Conservation (phyloP, 1,139 yeast genomes). For the Magnusiomyces clavatus region DNA sequence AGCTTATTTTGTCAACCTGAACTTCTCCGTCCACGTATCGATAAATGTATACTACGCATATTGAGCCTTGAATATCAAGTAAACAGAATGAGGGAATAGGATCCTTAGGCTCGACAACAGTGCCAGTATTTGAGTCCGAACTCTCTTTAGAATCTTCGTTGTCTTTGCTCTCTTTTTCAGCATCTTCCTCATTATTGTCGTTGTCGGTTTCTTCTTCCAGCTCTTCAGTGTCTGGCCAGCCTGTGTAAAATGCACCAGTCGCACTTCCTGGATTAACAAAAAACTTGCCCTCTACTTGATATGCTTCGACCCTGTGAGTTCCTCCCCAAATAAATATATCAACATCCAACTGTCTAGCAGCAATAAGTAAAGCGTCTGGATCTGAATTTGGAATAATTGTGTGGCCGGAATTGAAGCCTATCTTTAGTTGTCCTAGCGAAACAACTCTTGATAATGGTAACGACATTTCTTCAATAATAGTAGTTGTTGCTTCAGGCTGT, state of each 20-base stretch:
- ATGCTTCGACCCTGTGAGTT: slow-evolving; percentile 86
- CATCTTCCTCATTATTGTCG: slow-evolving; percentile 13
- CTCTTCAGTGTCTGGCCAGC: slow-evolving; percentile 38
- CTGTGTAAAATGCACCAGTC: slow-evolving; percentile 74
- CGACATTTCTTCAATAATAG: slow-evolving; percentile 16
- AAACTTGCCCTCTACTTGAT: slow-evolving; percentile 84
- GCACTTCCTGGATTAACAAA: slow-evolving; percentile 95
- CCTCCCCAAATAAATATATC: slow-evolving; percentile 97
- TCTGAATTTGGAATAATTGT: slow-evolving; percentile 80
- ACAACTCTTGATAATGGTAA: slow-evolving; percentile 63
- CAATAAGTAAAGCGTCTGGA: slow-evolving; percentile 70
- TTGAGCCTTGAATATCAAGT: slow-evolving; percentile 69
- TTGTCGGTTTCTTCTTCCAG: slow-evolving; percentile 21
- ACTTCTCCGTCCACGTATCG: slow-evolving; percentile 75
- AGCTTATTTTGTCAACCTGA: slow-evolving; percentile 84
- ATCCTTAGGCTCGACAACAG: slow-evolving; percentile 23
- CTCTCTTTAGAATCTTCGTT: slow-evolving; percentile 8
- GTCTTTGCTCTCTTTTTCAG: slow-evolving; percentile 9
- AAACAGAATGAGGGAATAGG: slow-evolving; percentile 85
- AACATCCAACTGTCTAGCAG: slow-evolving; percentile 87
- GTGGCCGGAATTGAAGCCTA: slow-evolving; percentile 83
- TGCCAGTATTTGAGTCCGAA: slow-evolving; percentile 1
- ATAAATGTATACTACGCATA: slow-evolving; percentile 78
- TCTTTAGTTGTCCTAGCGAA: slow-evolving; percentile 59
- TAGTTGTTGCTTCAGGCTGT: background rate